Conservation (phyloP, 23 red algal species). For the Gracilaria caudata region DNA sequence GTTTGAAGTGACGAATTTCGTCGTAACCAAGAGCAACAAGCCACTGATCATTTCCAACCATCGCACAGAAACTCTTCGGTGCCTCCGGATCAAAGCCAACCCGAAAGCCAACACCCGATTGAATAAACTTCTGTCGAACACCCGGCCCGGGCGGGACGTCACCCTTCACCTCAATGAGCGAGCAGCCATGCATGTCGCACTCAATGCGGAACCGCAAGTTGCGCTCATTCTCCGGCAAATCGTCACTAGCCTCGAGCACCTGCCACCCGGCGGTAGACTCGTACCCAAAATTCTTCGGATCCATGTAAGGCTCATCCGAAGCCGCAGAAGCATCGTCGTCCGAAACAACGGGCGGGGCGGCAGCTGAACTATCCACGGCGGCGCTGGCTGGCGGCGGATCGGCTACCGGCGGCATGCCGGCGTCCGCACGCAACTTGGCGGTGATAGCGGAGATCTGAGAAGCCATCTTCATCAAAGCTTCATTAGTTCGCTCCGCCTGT, state of each 20-base stretch:
- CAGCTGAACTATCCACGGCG: neutral
- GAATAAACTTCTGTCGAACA: slow-evolving; percentile 59
- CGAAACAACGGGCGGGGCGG: neutral
- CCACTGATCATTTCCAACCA: slow-evolving; percentile 66
- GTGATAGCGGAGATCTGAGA: slow-evolving; percentile 49
- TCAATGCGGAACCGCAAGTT: slow-evolving; percentile 69
- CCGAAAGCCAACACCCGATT: slow-evolving; percentile 55
- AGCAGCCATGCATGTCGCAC: slow-evolving; percentile 76
- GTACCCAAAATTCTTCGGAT: slow-evolving; percentile 74
- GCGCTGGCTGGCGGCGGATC: neutral
- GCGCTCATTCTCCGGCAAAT: slow-evolving; percentile 53
- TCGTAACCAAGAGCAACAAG: slow-evolving; percentile 57
- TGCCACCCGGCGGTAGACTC: slow-evolving; percentile 72
- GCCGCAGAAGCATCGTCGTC: slow-evolving; percentile 27
- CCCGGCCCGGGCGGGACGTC: slow-evolving; percentile 61
- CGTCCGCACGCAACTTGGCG: slow-evolving; percentile 61
- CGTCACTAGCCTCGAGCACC: slow-evolving; percentile 40
- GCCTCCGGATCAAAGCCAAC: slow-evolving; percentile 73
- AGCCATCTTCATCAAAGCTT: slow-evolving; percentile 28
- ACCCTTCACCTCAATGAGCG: slow-evolving; percentile 56
- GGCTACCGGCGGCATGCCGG: slow-evolving; percentile 70
- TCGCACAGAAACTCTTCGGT: slow-evolving; percentile 60
- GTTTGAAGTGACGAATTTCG: slow-evolving; percentile 69
- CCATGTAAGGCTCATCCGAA: slow-evolving; percentile 71
- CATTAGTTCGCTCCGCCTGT: slow-evolving; percentile 57